Conservation (phyloP, 805 yeast species). For the Dipodascus albidus region DNA sequence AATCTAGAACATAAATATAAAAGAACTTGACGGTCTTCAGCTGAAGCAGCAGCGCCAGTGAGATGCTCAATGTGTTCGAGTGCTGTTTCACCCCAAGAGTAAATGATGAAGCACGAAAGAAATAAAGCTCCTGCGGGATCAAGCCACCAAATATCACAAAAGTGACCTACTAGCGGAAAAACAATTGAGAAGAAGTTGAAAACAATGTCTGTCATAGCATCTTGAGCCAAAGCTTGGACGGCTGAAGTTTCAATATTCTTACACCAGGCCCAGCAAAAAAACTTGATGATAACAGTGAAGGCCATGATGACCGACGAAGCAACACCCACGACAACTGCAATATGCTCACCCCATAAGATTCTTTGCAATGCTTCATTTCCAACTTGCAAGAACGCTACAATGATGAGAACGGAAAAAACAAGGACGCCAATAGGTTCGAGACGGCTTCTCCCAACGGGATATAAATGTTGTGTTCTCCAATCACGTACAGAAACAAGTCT, state of each 20-base stretch:
- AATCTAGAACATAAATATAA: constrained; percentile 58
- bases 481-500: constrained; percentile 28
- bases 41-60: constrained; percentile 61
- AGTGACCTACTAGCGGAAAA: constrained; percentile 53
- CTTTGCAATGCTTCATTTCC: constrained; percentile 49
- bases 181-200: constrained; percentile 61
- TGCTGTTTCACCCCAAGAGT: constrained; percentile 53
- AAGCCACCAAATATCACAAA: constrained; percentile 50
- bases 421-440: constrained; percentile 72
- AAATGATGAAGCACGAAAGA: constrained; percentile 49
- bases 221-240: constrained; percentile 71
- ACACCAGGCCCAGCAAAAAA: constrained; percentile 57
- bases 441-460: constrained; percentile 63
- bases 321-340: constrained; percentile 35
- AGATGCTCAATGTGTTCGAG: constrained; percentile 63
- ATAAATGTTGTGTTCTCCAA: constrained; percentile 31
- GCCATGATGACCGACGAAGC: constrained; percentile 51
- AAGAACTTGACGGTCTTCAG: constrained; percentile 51
- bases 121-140: constrained; percentile 65
- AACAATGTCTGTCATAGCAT: constrained; percentile 66
- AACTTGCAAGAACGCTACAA: constrained; percentile 61
- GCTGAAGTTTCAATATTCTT: constrained; percentile 47
- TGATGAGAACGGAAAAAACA: constrained; percentile 59
- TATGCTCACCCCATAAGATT: constrained; percentile 29
- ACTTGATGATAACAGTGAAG: constrained; percentile 47